Evolutionary conservation across 2,329 filamentous ascomycete genomes (phyloP), one percentile per base, ranked within the genome.

Genomic region (Beauveria sp.): DNA sequence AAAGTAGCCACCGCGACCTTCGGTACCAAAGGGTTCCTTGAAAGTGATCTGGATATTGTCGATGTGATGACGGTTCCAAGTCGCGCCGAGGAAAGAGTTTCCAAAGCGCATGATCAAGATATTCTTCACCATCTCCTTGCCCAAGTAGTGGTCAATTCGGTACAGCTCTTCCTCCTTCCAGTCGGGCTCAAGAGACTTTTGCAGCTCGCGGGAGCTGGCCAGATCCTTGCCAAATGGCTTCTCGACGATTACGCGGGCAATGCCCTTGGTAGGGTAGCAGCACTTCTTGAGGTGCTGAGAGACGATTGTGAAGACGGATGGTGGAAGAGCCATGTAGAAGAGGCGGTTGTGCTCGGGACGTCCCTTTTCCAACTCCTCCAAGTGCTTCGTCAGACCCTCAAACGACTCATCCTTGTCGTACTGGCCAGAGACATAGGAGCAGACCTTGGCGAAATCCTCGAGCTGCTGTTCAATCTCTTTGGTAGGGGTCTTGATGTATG

Each of bases 111-210:
- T 85, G 69, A 99, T 97, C 67, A 99, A 84, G 69, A 99, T 96
- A 80, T 99, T 99, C 87, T 99, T 99, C 71, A 99, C 95, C 95
- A 99, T 99, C 80, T 99, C 95, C 84, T 99, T 99, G 71, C 96
- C 96, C 53, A 99, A 86, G 77, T 99, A 99, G 80, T 99, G 95
- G 76, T 99, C 95, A 72, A 99, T 99, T 73, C 95, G 92, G 87
- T 96, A 99, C 68, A 99, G 88, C 80, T 99, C 95, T 60, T 98
- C 93, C 78, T 99, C 96, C 73, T 90, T 95, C 96, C 95, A 99
- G 79, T 99, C 92, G 49, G 95, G 95, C 73, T 93, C 91, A 66
- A 99, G 86, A 8, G 95, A 96, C 76, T 90, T 92, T 74, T 98
- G 93, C 64, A 99, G 85, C 77, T 96, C 91, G 64, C 95, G 88